A percentile compares a stretch with the other conserved stretches of the same genome.
These are phyloP conservation scores for Globisporangium okanoganense DNA, from an alignment of 352 stramenopile genomes.

Conservation along the genomic window DNA sequence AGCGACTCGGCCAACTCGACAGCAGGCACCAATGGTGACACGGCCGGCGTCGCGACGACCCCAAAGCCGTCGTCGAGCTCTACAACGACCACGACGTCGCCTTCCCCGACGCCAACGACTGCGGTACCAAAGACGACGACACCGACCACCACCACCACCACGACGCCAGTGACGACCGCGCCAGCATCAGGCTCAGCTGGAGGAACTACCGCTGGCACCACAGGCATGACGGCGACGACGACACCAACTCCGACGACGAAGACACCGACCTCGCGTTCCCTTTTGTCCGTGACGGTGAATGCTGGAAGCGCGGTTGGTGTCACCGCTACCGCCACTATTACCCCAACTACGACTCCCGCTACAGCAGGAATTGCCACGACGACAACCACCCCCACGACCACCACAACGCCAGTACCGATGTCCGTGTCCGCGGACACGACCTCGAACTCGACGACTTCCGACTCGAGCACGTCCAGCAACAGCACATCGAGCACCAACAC, in stretches of 20 bases:
- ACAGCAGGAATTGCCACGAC: constrained; percentile 3
- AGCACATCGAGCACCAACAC: constrained; percentile 15
- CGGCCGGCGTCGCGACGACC: constrained; percentile 1
- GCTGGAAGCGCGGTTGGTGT: neutral
- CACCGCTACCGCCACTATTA: constrained; percentile 1
- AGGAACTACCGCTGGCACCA: constrained; percentile 1
- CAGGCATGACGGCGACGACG: constrained; percentile 3
- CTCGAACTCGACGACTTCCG: constrained; percentile 5
- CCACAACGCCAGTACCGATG: neutral
- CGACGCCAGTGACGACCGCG: constrained; percentile 1
- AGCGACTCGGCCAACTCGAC: constrained; percentile 1
- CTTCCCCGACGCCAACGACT: constrained; percentile 3
- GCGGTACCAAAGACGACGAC: neutral
- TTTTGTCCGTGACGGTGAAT: neutral
- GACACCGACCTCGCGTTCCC: neutral
- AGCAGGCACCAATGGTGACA: neutral
- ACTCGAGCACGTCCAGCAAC: neutral
- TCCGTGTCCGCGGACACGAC: neutral
- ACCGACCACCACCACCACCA: neutral
- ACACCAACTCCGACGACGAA: too few relatives aligned
- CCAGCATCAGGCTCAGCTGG: constrained; percentile 1
- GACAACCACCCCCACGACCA: constrained; percentile 6
- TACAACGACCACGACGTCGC: neutral
- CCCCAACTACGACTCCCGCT: constrained; percentile 1
- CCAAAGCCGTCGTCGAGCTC: constrained; percentile 7